phyloP scores from a whole-genome alignment of 768 basidiomycete species.

The Mycena maculata region DNA sequence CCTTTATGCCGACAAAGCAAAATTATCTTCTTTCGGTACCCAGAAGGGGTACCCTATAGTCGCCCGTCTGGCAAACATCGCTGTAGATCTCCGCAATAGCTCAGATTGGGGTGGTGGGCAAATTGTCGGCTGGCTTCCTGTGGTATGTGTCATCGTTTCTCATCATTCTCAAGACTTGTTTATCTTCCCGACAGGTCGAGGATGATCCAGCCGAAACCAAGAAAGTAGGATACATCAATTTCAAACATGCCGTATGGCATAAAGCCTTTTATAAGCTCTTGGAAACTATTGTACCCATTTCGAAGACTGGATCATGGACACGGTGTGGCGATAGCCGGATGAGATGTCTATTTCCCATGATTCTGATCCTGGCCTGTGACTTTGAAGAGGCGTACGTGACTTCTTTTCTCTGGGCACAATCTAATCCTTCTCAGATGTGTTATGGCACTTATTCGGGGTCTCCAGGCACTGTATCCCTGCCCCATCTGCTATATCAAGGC shows the following conservation, averaged over 20 bases:
- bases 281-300: constrained; percentile 34
- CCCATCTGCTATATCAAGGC: constrained; percentile 51
- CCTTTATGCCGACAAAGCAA: constrained; percentile 39
- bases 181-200: constrained; percentile 36
- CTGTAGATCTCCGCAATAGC: constrained; percentile 26
- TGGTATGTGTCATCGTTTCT: constrained; percentile 16
- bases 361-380: constrained; percentile 54
- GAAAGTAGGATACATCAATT: constrained; percentile 44
- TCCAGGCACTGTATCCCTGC: constrained; percentile 46
- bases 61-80: constrained; percentile 30
- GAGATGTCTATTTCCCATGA: constrained; percentile 47
- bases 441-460: constrained; percentile 53
- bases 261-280: constrained; percentile 46
- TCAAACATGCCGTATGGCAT: constrained; percentile 54
- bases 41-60: constrained; percentile 37
- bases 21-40: constrained; percentile 33
- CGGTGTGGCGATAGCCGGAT: constrained; percentile 43
- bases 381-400: constrained; percentile 60
- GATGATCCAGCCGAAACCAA: constrained; percentile 45
- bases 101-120: constrained; percentile 32
- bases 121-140: constrained; percentile 34
- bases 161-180: too few species aligned
- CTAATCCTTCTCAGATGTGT: constrained; percentile 42
- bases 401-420: neutral
- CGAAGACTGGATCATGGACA: constrained; percentile 36